A percentile compares a stretch with the other conserved stretches of the same genome.
Conservation (phyloP, 2,329 filamentous ascomycete species). For the Verticillium nonalfalfae region DNA sequence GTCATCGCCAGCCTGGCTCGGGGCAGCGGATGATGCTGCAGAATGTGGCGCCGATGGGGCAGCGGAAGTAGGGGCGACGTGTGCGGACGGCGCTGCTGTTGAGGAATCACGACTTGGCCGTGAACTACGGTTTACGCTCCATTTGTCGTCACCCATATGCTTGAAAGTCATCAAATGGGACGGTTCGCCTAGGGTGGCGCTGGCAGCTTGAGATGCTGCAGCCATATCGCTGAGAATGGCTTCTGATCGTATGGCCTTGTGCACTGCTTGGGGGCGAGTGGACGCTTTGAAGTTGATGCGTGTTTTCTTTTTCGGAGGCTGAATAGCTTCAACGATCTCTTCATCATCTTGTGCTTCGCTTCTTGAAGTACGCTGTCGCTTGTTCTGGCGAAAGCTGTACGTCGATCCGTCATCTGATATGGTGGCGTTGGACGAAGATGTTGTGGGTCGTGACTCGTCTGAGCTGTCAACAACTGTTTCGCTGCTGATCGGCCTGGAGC, state of each 20-base stretch:
- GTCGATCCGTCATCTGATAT: conserved; percentile 15
- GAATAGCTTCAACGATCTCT: conserved; percentile 23
- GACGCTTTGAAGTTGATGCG: conserved; percentile 11
- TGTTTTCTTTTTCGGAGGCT: conserved; percentile 27
- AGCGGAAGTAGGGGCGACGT: conserved; percentile 2
- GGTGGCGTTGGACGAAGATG: conserved; percentile 46
- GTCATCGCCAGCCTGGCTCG: conserved; percentile 19
- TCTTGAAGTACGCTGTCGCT: conserved; percentile 47
- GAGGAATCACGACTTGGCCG: conserved; percentile 7
- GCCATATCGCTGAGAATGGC: conserved; percentile 5
- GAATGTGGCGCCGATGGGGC: conserved; percentile 9
- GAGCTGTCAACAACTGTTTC: conserved; percentile 15
- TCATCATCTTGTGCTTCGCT: conserved; percentile 39
- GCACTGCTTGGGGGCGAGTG: conserved; percentile 1
- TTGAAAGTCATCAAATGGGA: conserved; percentile 7
- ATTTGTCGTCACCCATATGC: conserved; percentile 5
- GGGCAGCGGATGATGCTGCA: conserved; percentile 8
- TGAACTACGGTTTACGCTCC: conserved; percentile 3
- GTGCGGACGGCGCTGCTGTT: conserved; percentile 3
- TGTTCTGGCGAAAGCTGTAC: conserved; percentile 18
- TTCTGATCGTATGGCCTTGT: conserved; percentile 2
- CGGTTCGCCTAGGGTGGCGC: not conserved
- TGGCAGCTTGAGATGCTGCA: not conserved
- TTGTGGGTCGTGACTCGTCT: conserved; percentile 44
- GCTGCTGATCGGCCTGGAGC: not conserved